Evolutionary conservation across 2,329 filamentous ascomycete species (phyloP), one percentile per base, ranked within the genome.

Genomic region (Thermomyces lanuginosus): DNA sequence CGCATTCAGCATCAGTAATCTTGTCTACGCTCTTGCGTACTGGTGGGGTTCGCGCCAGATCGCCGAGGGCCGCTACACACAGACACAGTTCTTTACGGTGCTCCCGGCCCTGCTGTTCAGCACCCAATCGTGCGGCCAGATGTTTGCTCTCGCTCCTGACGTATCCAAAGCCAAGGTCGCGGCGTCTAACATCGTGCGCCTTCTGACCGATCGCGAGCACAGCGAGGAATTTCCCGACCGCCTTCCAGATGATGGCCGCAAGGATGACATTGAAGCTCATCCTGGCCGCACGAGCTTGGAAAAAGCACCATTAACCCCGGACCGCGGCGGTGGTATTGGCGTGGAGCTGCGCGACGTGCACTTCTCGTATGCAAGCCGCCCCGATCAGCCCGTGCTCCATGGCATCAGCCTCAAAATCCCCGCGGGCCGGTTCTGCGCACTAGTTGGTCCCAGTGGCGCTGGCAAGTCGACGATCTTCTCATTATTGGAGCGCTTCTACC

Each of bases 41-140:
- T 81, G 74, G 72, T 81, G 74, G 73, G 75, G 75, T 1, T 65
- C 72, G 0, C 69, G 64, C 36, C 66, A 69, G 35, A 76, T 80
- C 33, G 63, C 69, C 20, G 58, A 62, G 23, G 72, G 74, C 4
- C 49, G 65, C 27, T 72, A 72, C 35, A 64, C 64, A 28, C 65
- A 68, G 14, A 61, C 74, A 17, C 45, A 64, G 24, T 80, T 79
- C 52, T 74, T 80, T 48, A 72, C 76, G 36, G 70, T 80, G 6
- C 57, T 78, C 8, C 60, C 74, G 2, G 61, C 72, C 11, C 64
- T 80, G 43, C 60, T 81, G 1, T 68, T 78, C 16, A 72, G 68
- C 27, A 73, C 75, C 0, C 72, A 76, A 50, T 58, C 72, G 5
- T 76, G 71, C 56, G 70, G 73, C 1, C 69, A 76, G 39, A 66